Conservation (phyloP, 2,329 filamentous ascomycete species). For the Metarhizium guizhouense region DNA sequence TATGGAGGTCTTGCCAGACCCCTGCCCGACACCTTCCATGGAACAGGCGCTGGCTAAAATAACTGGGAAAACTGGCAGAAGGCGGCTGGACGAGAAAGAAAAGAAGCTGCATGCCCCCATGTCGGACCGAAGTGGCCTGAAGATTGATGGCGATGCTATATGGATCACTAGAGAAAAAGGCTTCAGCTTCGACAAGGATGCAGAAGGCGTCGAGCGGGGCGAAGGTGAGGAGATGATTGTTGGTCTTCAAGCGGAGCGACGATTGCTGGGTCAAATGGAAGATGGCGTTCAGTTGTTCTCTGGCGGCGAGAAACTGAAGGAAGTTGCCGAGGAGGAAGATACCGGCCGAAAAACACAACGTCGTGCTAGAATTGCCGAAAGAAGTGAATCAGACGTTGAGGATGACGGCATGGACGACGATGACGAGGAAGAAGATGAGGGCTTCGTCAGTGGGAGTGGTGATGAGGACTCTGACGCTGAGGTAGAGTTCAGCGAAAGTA, state of each 20-base stretch:
- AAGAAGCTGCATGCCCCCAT: constrained; percentile 95
- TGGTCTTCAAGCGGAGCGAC: constrained; percentile 73
- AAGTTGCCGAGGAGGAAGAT: constrained; percentile 44
- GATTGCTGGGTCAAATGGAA: constrained; percentile 72
- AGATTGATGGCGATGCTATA: constrained; percentile 95
- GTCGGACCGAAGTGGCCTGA: constrained; percentile 92
- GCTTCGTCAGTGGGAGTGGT: constrained; percentile 44
- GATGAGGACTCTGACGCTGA: constrained; percentile 43
- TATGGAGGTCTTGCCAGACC: constrained; percentile 85
- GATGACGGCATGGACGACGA: constrained; percentile 33
- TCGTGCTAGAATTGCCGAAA: constrained; percentile 47
- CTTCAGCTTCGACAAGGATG: constrained; percentile 64
- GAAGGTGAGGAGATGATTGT: constrained; percentile 93
- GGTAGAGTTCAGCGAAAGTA: constrained; percentile 48
- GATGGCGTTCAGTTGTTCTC: constrained; percentile 80
- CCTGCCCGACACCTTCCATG: constrained; percentile 88
- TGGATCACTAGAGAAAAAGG: constrained; percentile 70
- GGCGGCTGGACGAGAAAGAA: constrained; percentile 88
- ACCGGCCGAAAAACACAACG: constrained; percentile 52
- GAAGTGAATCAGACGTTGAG: constrained; percentile 51
- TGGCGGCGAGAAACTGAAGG: constrained; percentile 59
- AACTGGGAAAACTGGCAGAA: constrained; percentile 70
- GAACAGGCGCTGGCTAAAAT: constrained; percentile 79
- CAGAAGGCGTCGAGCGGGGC: constrained; percentile 66
- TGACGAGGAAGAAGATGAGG: constrained; percentile 29